A percentile compares a stretch with the other conserved stretches of the same genome.
These are phyloP conservation scores for Cronartium quercuum DNA, from an alignment of 1,284 basidiomycete species.

Conservation along the genomic window DNA sequence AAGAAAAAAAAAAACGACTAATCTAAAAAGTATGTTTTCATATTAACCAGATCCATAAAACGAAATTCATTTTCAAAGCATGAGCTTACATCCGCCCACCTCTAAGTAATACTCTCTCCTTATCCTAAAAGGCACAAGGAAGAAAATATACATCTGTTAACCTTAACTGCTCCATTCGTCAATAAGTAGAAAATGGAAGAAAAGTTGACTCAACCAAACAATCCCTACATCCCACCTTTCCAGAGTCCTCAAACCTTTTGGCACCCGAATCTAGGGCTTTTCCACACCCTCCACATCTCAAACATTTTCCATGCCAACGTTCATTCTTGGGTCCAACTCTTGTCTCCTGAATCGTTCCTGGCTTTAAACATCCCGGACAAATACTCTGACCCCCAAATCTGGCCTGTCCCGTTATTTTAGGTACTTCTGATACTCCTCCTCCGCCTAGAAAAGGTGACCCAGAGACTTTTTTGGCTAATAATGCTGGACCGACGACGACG, in stretches of 20 bases:
- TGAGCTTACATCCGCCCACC: too few relatives aligned
- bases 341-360: constrained; percentile 32
- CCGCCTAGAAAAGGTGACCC: constrained; percentile 17
- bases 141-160: too few relatives aligned
- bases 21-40: not conserved
- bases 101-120: not conserved
- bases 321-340: constrained; percentile 23
- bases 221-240: constrained; percentile 25
- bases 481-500: not conserved
- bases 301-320: constrained; percentile 30
- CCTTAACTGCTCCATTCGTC: too few relatives aligned
- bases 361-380: constrained; percentile 31
- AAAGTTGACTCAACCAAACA: constrained; percentile 26
- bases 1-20: not conserved
- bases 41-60: not conserved
- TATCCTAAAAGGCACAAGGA: not conserved
- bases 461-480: constrained; percentile 23
- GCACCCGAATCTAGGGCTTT: constrained; percentile 33
- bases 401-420: not conserved
- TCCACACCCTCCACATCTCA: constrained; percentile 23
- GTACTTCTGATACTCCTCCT: not conserved
- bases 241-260: constrained; percentile 12
- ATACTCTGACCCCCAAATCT: constrained; percentile 28
- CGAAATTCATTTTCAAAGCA: too few relatives aligned
- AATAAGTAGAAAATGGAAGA: too few relatives aligned